Evolutionary conservation across 495 filamentous ascomycete species (phyloP), one percentile per base, ranked within the genome.

Genomic region (Xylaria venustula): DNA sequence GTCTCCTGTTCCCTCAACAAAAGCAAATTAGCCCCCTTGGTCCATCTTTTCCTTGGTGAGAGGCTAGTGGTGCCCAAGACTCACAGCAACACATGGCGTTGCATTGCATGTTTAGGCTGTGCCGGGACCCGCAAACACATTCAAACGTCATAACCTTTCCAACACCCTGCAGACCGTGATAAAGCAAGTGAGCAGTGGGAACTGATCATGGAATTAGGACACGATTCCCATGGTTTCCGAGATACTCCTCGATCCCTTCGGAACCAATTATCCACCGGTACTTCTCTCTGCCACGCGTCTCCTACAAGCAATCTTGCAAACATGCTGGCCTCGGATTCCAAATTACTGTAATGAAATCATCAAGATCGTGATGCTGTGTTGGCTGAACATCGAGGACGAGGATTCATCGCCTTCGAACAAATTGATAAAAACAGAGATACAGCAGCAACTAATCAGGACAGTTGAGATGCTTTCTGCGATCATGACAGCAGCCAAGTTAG

Each of bases 161-260:
- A 17, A 23, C 7, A 5, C 20, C 40, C 37, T 36, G 37, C 44
- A 49, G 15, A 15, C 19, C 9, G 7, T 2, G 5, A 40, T 4
- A n/a, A 57, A 36, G n/a, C 34, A 23, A 45, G 19, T 40, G 23
- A 32, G 8, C 15, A 40, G 17, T 48, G 9, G n/a, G 32, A 17
- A 36, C 58, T 61, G 1, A 61, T 25, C 37, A 25, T n/a, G 12
- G 23, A 19, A 50, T 25, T 50, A 90, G 79, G 82, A 88, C 41
- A 64, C 93, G 19, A 70, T 95, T 5, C 88, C 90, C 0, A 72
- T 92, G 40, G 66, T 95, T 4, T 85, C 84, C 12, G 73, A 73
- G 37, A 84, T 88, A 8, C 73, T 97, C 19, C 72, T 80, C 0
- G 87, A 89, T 52, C 90, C 91, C 1, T 91, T 96, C 63, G 86